These are phyloP conservation scores for Hemileccinum impolitum DNA, from an alignment of 768 basidiomycete species.

Conservation along the genomic window DNA sequence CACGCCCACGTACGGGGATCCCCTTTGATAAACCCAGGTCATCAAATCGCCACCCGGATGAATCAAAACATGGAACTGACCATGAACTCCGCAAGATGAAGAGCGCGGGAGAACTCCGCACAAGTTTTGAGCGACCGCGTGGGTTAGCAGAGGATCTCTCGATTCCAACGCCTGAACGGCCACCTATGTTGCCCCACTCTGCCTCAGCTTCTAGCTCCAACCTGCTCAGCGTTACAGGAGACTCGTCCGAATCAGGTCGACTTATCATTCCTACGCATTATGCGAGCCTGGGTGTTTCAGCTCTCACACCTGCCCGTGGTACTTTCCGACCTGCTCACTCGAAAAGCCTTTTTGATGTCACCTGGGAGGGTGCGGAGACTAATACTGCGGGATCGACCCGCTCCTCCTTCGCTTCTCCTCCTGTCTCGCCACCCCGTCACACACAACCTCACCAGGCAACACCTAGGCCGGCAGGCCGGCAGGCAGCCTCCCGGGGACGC, in stretches of 20 bases:
- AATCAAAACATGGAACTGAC: conserved; percentile 43
- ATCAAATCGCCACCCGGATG: conserved; percentile 31
- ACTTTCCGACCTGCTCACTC: conserved; percentile 39
- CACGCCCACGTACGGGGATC: conserved; percentile 34
- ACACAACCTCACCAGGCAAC: conserved; percentile 12
- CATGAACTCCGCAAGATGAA: conserved; percentile 80
- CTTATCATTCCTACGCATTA: conserved; percentile 51
- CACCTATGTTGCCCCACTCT: conserved; percentile 47
- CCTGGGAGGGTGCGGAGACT: conserved; percentile 32
- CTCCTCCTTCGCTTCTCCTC: conserved; percentile 26
- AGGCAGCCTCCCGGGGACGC: conserved; percentile 43
- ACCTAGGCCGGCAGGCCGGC: conserved; percentile 26
- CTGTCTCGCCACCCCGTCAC: conserved; percentile 27
- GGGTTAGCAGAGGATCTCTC: conserved; percentile 24
- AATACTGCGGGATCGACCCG: conserved; percentile 12
- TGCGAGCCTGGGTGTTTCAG: conserved; percentile 59
- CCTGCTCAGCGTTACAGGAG: conserved; percentile 39
- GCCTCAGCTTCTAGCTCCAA: conserved; percentile 72
- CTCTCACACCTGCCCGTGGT: conserved; percentile 32
- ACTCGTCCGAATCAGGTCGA: conserved; percentile 34
- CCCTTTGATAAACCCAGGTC: conserved; percentile 21
- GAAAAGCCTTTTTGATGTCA: conserved; percentile 49
- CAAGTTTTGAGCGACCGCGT: conserved; percentile 29
- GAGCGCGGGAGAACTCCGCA: conserved; percentile 77
- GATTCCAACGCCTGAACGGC: conserved; percentile 37